A percentile compares a stretch with the other conserved stretches of the same genome.
These are phyloP conservation scores for Diaporthe australafricana DNA, from an alignment of 2,329 filamentous ascomycete genomes.

Conservation along the genomic window DNA sequence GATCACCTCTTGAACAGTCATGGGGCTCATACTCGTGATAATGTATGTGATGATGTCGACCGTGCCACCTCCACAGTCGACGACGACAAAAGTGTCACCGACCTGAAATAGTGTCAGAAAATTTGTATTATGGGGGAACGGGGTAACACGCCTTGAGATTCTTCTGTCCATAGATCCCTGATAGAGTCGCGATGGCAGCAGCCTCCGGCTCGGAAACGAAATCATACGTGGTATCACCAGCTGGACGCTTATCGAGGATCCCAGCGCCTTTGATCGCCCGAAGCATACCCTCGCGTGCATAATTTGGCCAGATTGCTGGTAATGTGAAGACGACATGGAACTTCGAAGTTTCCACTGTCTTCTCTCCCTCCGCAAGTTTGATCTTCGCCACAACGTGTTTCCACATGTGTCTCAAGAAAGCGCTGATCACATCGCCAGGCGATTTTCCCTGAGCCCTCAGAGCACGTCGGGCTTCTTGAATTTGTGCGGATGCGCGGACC, in stretches of 20 bases:
- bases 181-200: constrained; percentile 53
- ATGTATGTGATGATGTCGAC: constrained; percentile 54
- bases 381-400: constrained; percentile 45
- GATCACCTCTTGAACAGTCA: constrained; percentile 51
- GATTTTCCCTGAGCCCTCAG: constrained; percentile 38
- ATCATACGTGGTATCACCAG: constrained; percentile 45
- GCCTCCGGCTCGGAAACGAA: constrained; percentile 60
- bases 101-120: constrained; percentile 4
- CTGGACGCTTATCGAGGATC: constrained; percentile 45
- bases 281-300: constrained; percentile 51
- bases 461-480: constrained; percentile 35
- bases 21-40: constrained; percentile 39
- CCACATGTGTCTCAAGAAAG: constrained; percentile 51
- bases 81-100: constrained; percentile 43
- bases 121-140: too few relatives aligned
- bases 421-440: constrained; percentile 44
- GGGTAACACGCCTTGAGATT: constrained; percentile 39
- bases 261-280: constrained; percentile 50
- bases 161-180: constrained; percentile 42
- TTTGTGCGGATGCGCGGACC: constrained; percentile 40
- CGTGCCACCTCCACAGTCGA: constrained; percentile 48
- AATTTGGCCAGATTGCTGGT: constrained; percentile 59
- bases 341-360: constrained; percentile 39
- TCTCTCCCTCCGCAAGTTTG: constrained; percentile 39
- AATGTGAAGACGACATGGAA: constrained; percentile 56